phyloP scores from a whole-genome alignment of 352 stramenopile genomes.

The Pythium dissotocum region DNA sequence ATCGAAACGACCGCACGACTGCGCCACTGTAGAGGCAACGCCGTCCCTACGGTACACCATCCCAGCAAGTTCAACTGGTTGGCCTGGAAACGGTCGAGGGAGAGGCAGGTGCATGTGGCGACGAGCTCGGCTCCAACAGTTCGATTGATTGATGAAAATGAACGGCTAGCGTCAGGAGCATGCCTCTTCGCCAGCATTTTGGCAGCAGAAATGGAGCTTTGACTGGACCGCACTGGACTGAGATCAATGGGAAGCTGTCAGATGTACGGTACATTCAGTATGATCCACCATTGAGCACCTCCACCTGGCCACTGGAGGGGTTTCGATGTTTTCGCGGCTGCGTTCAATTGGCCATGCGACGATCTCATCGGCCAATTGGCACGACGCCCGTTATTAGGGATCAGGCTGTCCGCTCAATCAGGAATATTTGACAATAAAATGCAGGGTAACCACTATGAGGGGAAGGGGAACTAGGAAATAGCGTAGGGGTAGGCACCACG shows the following conservation, averaged over 20 bases:
- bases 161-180: neutral
- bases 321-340: conserved; percentile 12
- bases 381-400: neutral
- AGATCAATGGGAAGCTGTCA: neutral
- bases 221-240: conserved; percentile 1
- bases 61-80: neutral
- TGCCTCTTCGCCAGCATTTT: neutral
- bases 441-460: neutral
- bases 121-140: neutral
- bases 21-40: neutral
- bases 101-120: conserved; percentile 4
- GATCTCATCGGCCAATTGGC: conserved; percentile 1
- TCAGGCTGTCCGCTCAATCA: conserved; percentile 8
- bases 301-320: neutral
- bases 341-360: neutral
- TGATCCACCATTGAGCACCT: neutral
- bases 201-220: neutral
- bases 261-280: neutral
- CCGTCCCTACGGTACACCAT: neutral
- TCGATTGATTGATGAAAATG: neutral
- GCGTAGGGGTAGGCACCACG: neutral
- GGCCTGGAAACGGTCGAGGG: conserved; percentile 3
- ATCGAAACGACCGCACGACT: neutral
- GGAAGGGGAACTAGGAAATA: neutral
- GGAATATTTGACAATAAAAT: neutral